These are phyloP conservation scores for Clathrus columnatus DNA, from an alignment of 768 basidiomycete genomes.

Conservation along the genomic window DNA sequence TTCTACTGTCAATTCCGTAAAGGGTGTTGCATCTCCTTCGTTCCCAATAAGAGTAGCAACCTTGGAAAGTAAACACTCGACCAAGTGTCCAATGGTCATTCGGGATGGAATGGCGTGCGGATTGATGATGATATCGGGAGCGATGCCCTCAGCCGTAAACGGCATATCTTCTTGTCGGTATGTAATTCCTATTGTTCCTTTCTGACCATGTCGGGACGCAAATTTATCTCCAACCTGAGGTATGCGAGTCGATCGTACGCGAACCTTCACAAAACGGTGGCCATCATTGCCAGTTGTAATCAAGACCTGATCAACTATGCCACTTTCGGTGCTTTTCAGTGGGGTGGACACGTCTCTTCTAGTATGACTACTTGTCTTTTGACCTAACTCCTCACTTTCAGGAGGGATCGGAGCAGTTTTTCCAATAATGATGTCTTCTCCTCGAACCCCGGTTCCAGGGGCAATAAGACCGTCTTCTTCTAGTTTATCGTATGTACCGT, in stretches of 20 bases:
- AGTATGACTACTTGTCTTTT: slow-evolving; percentile 87
- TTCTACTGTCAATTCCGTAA: slow-evolving; percentile 96
- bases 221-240: slow-evolving; percentile 99
- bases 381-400: slow-evolving; percentile 95
- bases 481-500: slow-evolving; percentile 96
- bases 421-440: slow-evolving; percentile 98
- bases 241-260: slow-evolving; percentile 89
- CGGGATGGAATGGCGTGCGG: slow-evolving; percentile 99
- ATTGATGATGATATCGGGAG: slow-evolving; percentile 96
- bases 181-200: slow-evolving; percentile 98
- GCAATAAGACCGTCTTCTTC: slow-evolving; percentile 95
- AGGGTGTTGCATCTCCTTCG: slow-evolving; percentile 97
- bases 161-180: slow-evolving; percentile 99
- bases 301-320: slow-evolving; percentile 95
- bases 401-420: slow-evolving; percentile 97
- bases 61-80: slow-evolving; percentile 95
- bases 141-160: slow-evolving; percentile 93
- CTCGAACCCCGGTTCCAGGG: slow-evolving; percentile 87
- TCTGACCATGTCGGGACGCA: slow-evolving; percentile 98
- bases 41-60: slow-evolving; percentile 93
- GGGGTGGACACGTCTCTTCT: slow-evolving; percentile 96
- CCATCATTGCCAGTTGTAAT: slow-evolving; percentile 95
- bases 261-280: slow-evolving; percentile 96
- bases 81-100: slow-evolving; percentile 99
- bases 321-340: slow-evolving; percentile 94